phyloP scores from a whole-genome alignment of 2,329 filamentous ascomycete genomes.

The Alternaria arborescens region DNA sequence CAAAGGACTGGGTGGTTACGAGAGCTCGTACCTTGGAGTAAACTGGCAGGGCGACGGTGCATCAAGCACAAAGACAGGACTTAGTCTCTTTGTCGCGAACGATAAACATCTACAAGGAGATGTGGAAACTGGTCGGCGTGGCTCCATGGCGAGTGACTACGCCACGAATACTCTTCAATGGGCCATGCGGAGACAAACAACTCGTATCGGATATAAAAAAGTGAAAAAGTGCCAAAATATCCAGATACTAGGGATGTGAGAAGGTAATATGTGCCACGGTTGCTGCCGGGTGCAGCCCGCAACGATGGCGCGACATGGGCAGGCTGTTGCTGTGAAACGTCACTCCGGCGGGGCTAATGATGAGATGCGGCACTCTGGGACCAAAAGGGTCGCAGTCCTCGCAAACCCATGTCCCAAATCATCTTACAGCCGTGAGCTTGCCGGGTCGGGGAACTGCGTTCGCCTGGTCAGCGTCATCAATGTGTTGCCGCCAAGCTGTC shows the following conservation, averaged over 20 bases:
- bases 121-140: constrained; percentile 27
- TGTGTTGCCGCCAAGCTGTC: constrained; percentile 26
- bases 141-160: constrained; percentile 40
- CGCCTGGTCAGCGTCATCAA: constrained; percentile 17
- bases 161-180: constrained; percentile 32
- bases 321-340: constrained; percentile 39
- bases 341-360: constrained; percentile 31
- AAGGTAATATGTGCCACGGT: constrained; percentile 32
- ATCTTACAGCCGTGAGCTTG: constrained; percentile 24
- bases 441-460: constrained; percentile 11
- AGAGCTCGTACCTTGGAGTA: constrained; percentile 7
- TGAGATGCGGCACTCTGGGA: constrained; percentile 34
- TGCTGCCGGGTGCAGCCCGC: constrained; percentile 21
- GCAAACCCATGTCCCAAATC: constrained; percentile 16
- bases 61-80: constrained; percentile 14
- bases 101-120: constrained; percentile 32
- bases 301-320: constrained; percentile 27
- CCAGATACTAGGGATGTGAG: constrained; percentile 19
- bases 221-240: constrained; percentile 17
- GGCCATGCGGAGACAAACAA: constrained; percentile 24
- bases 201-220: constrained; percentile 5
- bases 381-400: constrained; percentile 37
- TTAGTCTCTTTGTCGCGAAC: constrained; percentile 30
- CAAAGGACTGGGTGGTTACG: not conserved
- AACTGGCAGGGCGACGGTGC: not conserved